phyloP scores from a whole-genome alignment of 2,329 filamentous ascomycete species.

The Pyrenophora tritici-repentis region DNA sequence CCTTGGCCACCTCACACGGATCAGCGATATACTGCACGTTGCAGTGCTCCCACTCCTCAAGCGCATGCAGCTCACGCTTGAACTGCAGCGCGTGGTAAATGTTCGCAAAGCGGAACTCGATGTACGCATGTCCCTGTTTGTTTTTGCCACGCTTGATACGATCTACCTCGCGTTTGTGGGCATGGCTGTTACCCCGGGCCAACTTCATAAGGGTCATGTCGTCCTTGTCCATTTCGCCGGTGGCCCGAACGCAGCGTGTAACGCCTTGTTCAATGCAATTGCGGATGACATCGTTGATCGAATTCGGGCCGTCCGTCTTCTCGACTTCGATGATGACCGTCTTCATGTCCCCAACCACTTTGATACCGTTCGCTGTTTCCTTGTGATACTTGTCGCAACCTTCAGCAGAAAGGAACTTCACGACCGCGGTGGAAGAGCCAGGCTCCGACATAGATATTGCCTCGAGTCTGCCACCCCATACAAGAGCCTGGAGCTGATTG shows the following conservation, averaged over 20 bases:
- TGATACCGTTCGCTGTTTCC: constrained; percentile 44
- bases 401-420: no score
- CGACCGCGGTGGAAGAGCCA: constrained; percentile 30
- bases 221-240: constrained; percentile 48
- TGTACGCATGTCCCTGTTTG: constrained; percentile 45
- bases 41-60: constrained; percentile 55
- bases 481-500: constrained; percentile 40
- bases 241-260: constrained; percentile 54
- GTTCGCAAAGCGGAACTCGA: constrained; percentile 56
- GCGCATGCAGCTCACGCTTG: constrained; percentile 46
- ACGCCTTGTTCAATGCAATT: constrained; percentile 49
- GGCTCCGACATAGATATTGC: constrained; percentile 32
- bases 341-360: constrained; percentile 22
- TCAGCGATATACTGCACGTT: constrained; percentile 51
- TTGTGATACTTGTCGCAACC: constrained; percentile 42
- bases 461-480: constrained; percentile 48
- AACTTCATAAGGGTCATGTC: constrained; percentile 47
- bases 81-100: constrained; percentile 55
- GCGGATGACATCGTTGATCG: constrained; percentile 49
- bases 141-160: constrained; percentile 51
- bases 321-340: constrained; percentile 38
- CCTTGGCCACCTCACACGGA: constrained; percentile 45
- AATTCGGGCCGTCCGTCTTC: constrained; percentile 29
- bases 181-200: constrained; percentile 40
- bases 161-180: constrained; percentile 51